Conservation (phyloP, 345 rosid genomes). For the Clarkia xantiana region DNA sequence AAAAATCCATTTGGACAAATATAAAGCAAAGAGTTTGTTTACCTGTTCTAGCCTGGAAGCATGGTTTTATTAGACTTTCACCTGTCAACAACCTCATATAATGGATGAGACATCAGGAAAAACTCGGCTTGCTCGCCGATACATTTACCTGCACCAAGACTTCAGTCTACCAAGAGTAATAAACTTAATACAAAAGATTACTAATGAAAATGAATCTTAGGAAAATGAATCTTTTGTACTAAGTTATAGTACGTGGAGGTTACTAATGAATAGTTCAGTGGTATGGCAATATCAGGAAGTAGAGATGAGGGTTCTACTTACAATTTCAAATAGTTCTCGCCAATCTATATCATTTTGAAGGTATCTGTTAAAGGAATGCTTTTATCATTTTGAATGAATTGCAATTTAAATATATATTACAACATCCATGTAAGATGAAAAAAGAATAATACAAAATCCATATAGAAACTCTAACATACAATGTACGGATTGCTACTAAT, state of each 20-base stretch:
- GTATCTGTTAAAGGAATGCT: constrained; percentile 78
- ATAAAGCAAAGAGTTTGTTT: constrained; percentile 16
- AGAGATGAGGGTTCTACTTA: constrained; percentile 12
- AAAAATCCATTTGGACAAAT: too few species aligned
- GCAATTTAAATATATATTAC: too few species aligned
- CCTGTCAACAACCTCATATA: constrained; percentile 92
- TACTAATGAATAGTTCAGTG: too few species aligned
- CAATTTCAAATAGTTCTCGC: constrained; percentile 91
- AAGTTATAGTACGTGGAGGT: too few species aligned
- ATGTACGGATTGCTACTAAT: too few species aligned
- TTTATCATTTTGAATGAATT: constrained; percentile 98
- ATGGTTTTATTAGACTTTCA: constrained; percentile 91
- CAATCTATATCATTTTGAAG: constrained; percentile 88
- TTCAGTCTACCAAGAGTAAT: neutral
- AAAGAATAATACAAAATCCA: too few species aligned
- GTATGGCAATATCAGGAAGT: neutral
- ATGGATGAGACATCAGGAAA: constrained; percentile 92
- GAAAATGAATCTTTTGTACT: too few species aligned
- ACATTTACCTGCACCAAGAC: constrained; percentile 52
- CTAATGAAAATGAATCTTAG: too few species aligned
- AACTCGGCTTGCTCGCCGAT: constrained; percentile 94
- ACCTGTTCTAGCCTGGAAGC: constrained; percentile 87
- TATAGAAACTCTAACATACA: too few species aligned
- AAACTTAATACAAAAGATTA: too few species aligned
- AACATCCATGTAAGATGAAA: too few species aligned